Conservation (phyloP, 495 filamentous ascomycete species). For the Trichoderma orchidacearum region DNA sequence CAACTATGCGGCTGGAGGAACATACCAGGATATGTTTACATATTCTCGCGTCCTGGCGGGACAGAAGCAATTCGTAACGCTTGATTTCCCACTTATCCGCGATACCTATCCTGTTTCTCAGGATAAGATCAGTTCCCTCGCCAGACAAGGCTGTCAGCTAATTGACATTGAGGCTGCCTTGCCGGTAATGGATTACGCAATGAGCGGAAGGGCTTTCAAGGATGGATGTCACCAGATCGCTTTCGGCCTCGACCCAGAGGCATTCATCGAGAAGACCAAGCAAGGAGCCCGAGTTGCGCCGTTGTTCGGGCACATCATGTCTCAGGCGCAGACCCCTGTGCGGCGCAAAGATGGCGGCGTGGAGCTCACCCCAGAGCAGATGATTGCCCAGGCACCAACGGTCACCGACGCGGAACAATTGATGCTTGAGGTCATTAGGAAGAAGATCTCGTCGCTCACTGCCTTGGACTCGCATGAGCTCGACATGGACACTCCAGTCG, state of each 20-base stretch:
- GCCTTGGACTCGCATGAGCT: slow-evolving; percentile 33
- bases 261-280: slow-evolving; percentile 16
- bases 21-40: slow-evolving; percentile 29
- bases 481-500: slow-evolving; percentile 30
- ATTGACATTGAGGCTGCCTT: slow-evolving; percentile 9
- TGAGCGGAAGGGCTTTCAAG: slow-evolving; percentile 6
- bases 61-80: slow-evolving; percentile 5
- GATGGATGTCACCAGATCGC: slow-evolving; percentile 10
- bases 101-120: slow-evolving; percentile 24
- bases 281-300: slow-evolving; percentile 4
- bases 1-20: slow-evolving; percentile 42
- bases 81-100: slow-evolving; percentile 35
- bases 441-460: slow-evolving; percentile 34
- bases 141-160: slow-evolving; percentile 14
- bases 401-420: slow-evolving; percentile 18
- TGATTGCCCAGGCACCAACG: slow-evolving; percentile 9
- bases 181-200: slow-evolving; percentile 16
- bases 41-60: slow-evolving; percentile 18
- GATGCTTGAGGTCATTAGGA: slow-evolving; percentile 17
- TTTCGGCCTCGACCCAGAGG: slow-evolving; percentile 18
- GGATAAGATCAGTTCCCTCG: slow-evolving; percentile 19
- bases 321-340: background rate
- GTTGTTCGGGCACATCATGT: background rate
- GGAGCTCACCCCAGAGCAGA: slow-evolving; percentile 11
- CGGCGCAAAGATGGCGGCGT: slow-evolving; percentile 7